These are phyloP conservation scores for Lentinula sp. DNA, from an alignment of 768 basidiomycete genomes.

Conservation along the genomic window DNA sequence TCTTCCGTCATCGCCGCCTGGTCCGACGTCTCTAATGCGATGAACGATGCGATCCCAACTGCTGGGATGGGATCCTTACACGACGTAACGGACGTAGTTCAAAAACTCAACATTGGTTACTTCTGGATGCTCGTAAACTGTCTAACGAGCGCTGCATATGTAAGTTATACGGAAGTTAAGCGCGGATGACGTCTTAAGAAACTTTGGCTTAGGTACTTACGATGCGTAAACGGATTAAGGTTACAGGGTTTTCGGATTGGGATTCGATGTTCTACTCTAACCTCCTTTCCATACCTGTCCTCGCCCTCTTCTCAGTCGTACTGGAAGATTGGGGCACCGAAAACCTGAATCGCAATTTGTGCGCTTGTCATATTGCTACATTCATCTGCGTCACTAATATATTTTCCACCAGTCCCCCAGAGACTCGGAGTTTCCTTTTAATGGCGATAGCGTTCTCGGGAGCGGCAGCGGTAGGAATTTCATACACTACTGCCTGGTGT, in stretches of 20 bases:
- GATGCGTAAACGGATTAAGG: conserved; percentile 96
- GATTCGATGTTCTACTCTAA: conserved; percentile 99
- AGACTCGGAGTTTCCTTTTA: conserved; percentile 72
- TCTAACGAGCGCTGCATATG: conserved; percentile 83
- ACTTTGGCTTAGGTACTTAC: conserved; percentile 61
- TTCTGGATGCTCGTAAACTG: conserved; percentile 97
- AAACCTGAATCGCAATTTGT: conserved; percentile 85
- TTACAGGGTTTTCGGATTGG: conserved; percentile 94
- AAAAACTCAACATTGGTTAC: conserved; percentile 72
- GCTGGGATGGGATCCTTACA: conserved; percentile 28
- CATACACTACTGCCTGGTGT: conserved; percentile 98
- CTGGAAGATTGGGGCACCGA: conserved; percentile 86
- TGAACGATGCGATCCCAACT: conserved; percentile 29
- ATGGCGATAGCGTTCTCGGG: conserved; percentile 93
- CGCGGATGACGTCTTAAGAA: background rate
- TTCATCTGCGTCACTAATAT: background rate
- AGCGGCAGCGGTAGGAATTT: conserved; percentile 96
- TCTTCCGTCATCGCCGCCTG: conserved; percentile 98
- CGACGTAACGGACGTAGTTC: conserved; percentile 38
- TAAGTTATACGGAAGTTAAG: conserved; percentile 28
- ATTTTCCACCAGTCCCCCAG: conserved; percentile 60
- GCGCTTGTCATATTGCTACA: conserved; percentile 24
- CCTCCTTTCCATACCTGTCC: conserved; percentile 86
- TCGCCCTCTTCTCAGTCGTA: conserved; percentile 74
- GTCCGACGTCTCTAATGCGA: conserved; percentile 64